Evolutionary conservation across 2,329 filamentous ascomycete species (phyloP).

Genomic region (Aschersonia sp.): DNA sequence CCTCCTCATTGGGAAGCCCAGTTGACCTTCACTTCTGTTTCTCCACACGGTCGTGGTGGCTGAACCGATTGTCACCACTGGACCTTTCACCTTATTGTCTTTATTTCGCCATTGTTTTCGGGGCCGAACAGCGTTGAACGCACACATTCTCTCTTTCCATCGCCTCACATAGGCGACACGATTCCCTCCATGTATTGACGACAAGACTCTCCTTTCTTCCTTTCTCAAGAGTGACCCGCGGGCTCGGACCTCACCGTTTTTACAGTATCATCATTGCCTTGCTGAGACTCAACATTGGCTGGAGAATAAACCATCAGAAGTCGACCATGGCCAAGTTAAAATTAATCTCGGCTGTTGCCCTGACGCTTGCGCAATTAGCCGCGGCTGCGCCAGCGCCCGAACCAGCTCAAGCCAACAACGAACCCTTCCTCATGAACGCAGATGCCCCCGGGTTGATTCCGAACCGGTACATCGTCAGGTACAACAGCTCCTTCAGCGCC

Average conservation of each 20-base stretch:
- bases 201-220: background rate
- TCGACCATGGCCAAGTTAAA: background rate
- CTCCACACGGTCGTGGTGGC: background rate
- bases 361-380: background rate
- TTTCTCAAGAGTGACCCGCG: background rate
- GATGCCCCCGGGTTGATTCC: slow-evolving; percentile 33
- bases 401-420: slow-evolving; percentile 1
- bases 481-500: slow-evolving; percentile 37
- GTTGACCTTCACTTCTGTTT: background rate
- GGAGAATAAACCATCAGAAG: background rate
- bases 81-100: background rate
- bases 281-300: background rate
- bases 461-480: slow-evolving; percentile 50
- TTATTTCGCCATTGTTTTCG: background rate
- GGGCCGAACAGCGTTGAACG: background rate
- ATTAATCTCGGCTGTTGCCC: background rate
- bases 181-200: background rate
- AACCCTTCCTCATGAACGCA: slow-evolving; percentile 37
- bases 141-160: background rate
- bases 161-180: background rate
- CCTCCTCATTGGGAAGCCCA: background rate
- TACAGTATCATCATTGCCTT: background rate
- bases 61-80: background rate
- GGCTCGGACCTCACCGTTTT: background rate
- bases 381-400: background rate